These are phyloP conservation scores for Arachis stenosperma DNA, from an alignment of 306 rosid genomes.

Conservation along the genomic window DNA sequence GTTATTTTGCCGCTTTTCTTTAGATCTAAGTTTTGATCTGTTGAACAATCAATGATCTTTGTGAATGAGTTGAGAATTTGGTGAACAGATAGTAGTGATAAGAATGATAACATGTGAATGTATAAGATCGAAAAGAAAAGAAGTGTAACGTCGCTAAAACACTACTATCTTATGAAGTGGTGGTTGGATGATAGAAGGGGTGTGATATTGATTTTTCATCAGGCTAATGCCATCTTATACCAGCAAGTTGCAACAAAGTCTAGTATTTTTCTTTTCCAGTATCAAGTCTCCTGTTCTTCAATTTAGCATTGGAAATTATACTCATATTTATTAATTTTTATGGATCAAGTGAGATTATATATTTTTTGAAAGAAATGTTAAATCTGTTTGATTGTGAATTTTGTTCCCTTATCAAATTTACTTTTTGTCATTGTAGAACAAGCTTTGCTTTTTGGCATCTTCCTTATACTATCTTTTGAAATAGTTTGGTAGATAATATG, in stretches of 20 bases:
- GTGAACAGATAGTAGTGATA: not conserved
- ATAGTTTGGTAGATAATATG: not conserved
- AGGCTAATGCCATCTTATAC: no score
- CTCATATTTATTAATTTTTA: not conserved
- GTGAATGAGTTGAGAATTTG: constrained; percentile 15
- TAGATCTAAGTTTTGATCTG: constrained; percentile 44
- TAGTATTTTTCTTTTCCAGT: no score
- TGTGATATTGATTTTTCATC: no score
- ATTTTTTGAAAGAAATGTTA: not conserved
- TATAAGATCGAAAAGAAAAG: not conserved
- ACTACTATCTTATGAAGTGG: no score
- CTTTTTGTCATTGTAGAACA: constrained; percentile 10
- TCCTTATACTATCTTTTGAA: constrained; percentile 22
- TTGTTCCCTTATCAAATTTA: not conserved
- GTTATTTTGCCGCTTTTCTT: not conserved
- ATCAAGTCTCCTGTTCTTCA: not conserved
- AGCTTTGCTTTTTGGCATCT: not conserved
- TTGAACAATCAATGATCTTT: constrained; percentile 25
- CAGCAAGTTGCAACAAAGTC: no score
- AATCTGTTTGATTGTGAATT: not conserved
- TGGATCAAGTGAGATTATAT: not conserved
- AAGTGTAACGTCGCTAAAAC: no score
- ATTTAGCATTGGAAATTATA: not conserved
- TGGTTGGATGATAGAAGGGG: no score
- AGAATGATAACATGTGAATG: not conserved